Evolutionary conservation across 1,284 basidiomycete species (phyloP).

Genomic region (Ceratobasidium sp.): DNA sequence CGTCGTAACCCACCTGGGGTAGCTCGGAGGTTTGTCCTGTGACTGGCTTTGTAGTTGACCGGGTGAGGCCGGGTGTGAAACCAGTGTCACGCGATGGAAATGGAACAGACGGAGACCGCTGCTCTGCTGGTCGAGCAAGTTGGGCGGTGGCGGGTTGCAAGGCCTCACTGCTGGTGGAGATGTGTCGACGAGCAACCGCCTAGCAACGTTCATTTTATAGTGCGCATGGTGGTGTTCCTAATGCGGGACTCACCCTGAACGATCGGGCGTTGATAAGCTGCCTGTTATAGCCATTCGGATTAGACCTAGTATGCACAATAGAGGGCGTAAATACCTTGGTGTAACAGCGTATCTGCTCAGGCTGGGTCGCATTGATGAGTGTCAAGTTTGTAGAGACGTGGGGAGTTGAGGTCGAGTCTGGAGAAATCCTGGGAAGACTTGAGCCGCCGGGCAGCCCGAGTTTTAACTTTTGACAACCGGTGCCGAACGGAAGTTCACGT

Average conservation of each 20-base stretch:
- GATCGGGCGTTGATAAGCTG: background rate
- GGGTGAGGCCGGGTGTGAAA: conserved; percentile 27
- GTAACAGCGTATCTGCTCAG: background rate
- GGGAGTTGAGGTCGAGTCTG: no score
- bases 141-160: conserved; percentile 29
- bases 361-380: conserved; percentile 7
- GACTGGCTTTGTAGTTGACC: background rate
- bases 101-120: conserved; percentile 20
- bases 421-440: conserved; percentile 21
- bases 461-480: background rate
- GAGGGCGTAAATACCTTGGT: background rate
- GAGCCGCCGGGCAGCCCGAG: conserved; percentile 3
- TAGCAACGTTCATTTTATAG: conserved; percentile 6
- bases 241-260: background rate
- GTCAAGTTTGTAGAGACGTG: background rate
- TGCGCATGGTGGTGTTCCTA: background rate
- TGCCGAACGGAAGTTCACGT: background rate
- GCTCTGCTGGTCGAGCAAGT: conserved; percentile 14
- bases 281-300: conserved; percentile 5
- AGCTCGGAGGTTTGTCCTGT: conserved; percentile 36
- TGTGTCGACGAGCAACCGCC: background rate
- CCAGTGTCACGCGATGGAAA: conserved; percentile 23
- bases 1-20: conserved; percentile 59
- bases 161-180: conserved; percentile 21
- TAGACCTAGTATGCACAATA: background rate